Evolutionary conservation across 345 rosid species (phyloP), one percentile per base, ranked within the genome.

Genomic region (Aurinia saxatilis): DNA sequence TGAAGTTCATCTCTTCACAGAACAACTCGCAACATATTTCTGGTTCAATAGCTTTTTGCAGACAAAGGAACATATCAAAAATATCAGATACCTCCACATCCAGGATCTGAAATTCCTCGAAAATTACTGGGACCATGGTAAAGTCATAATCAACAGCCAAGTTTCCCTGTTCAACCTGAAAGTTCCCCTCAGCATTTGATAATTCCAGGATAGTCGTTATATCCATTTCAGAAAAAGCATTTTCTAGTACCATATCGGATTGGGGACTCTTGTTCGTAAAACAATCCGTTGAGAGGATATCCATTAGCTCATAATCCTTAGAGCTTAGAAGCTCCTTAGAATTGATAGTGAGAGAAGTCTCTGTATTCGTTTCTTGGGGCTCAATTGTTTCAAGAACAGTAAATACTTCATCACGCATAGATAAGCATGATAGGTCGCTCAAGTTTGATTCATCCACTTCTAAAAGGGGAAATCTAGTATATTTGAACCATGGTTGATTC

Each of bases 361-460:
- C 55, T 44, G 66, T 69, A 63, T 73, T 52, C 58, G 65, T 66
- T 40, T 68, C 52, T 49, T 57, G 75, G 33, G 65, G 58, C 39
- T 78, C 73, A 25, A 63, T 57, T 41, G 68, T 70, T 66, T 73
- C 73, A 40, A 85, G 80, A 69, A 80, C 75, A 60, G 65, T 68
- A 57, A 73, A 73, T 65, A 81, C 61, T 69, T 74, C 79, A 70
- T 79, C 82, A 73, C 78, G 80, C 56, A 59, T 7, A 35, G 79
- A 60, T 7, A 47, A 58, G 73, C 80, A 62, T 12, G 75, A 54
- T 64, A 78, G 59, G 33, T 10, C 73, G 51, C 73, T 72, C 63
- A 77, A 80, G 74, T 75, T 60, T 66, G 54, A 55, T 58, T 90
- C 91, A 62, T 85, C 82, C 67, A 81, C 85, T 79, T 93, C 99